Evolutionary conservation across 2,329 filamentous ascomycete genomes (phyloP).

Genomic region (Trichoderma sp.): DNA sequence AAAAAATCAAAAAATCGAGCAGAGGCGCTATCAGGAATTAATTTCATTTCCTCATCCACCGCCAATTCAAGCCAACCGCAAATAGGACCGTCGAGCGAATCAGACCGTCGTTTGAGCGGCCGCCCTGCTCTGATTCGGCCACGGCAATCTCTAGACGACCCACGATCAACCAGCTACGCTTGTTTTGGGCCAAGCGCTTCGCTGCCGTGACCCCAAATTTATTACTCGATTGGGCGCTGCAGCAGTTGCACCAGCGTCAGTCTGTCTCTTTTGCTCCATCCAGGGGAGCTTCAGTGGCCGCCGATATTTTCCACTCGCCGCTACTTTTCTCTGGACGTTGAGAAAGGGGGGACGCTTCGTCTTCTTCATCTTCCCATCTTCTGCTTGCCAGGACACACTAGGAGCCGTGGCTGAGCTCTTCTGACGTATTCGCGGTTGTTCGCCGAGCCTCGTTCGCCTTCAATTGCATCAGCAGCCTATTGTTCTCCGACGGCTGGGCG

Average conservation of each 20-base stretch:
- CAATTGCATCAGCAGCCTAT: slow-evolving; percentile 28
- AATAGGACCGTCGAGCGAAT: neutral
- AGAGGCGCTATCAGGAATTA: slow-evolving; percentile 3
- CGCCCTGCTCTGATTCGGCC: slow-evolving; percentile 15
- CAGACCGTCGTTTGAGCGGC: slow-evolving; percentile 4
- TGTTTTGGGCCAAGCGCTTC: slow-evolving; percentile 14
- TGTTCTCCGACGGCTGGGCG: slow-evolving; percentile 10
- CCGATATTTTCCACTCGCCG: slow-evolving; percentile 23
- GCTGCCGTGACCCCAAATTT: slow-evolving; percentile 12
- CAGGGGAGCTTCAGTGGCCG: slow-evolving; percentile 25
- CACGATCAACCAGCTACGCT: slow-evolving; percentile 7
- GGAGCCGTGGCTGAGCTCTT: slow-evolving; percentile 11
- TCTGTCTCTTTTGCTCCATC: slow-evolving; percentile 17
- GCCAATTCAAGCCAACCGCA: neutral
- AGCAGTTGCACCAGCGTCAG: slow-evolving; percentile 10
- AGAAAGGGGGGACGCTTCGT: slow-evolving; percentile 14
- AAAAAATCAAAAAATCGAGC: slow-evolving; percentile 6
- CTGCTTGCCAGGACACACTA: neutral
- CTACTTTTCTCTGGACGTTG: slow-evolving; percentile 16
- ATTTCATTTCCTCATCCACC: slow-evolving; percentile 25
- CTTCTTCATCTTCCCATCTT: slow-evolving; percentile 14
- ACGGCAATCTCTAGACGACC: neutral
- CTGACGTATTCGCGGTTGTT: slow-evolving; percentile 11
- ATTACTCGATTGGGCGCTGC: slow-evolving; percentile 22
- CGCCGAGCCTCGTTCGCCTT: slow-evolving; percentile 6